These are phyloP conservation scores for Serendipita sp. DNA, from an alignment of 768 basidiomycete species.

Conservation along the genomic window DNA sequence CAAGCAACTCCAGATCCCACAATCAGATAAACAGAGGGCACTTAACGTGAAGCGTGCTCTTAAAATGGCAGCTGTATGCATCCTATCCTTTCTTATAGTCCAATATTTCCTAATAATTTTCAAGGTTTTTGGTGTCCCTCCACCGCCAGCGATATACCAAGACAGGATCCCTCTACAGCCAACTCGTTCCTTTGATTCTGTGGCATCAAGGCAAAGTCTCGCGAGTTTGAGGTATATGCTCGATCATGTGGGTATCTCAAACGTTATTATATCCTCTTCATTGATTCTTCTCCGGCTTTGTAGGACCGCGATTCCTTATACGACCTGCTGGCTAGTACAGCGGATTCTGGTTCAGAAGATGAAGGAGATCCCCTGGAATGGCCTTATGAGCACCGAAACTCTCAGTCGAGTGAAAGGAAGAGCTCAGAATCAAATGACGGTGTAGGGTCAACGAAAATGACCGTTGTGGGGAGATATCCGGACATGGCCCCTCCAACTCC, in stretches of 20 bases:
- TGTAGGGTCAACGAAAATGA: not conserved
- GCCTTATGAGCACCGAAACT: not conserved
- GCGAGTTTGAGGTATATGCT: not conserved
- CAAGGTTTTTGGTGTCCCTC: constrained; percentile 38
- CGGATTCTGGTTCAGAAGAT: not conserved
- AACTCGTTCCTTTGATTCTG: not conserved
- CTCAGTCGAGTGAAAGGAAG: not conserved
- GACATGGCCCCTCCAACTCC: constrained; percentile 4
- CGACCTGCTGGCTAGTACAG: not conserved
- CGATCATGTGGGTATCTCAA: not conserved
- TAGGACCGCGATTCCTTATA: constrained; percentile 2
- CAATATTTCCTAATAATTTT: not conserved
- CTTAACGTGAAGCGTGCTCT: constrained; percentile 31
- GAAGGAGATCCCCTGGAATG: not conserved
- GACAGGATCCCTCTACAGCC: not conserved
- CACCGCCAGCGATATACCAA: constrained; percentile 29
- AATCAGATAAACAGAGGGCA: constrained; percentile 24
- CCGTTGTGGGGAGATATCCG: not conserved
- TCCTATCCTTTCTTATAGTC: not conserved
- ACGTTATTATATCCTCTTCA: not conserved
- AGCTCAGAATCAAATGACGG: not conserved
- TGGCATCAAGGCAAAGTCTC: not conserved
- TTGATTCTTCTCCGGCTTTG: not conserved
- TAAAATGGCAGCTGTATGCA: constrained; percentile 35
- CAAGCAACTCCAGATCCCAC: constrained; percentile 6